These are phyloP conservation scores for Angomonas deanei DNA, from an alignment of 208 protist genomes.

Conservation along the genomic window DNA sequence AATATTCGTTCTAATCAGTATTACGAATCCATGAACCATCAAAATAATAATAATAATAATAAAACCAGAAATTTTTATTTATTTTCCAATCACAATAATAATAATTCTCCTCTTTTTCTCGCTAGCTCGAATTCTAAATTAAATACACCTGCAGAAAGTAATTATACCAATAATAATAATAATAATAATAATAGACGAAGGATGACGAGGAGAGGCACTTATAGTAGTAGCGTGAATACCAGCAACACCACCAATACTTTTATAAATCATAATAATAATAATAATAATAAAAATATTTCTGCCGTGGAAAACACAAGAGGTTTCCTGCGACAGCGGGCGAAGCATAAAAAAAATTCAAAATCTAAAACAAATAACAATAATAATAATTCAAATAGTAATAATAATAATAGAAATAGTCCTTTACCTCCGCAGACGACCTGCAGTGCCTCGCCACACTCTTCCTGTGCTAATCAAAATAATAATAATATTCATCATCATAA, in stretches of 20 bases:
- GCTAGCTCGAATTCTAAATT: not conserved
- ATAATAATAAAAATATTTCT: not conserved
- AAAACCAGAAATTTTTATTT: not conserved
- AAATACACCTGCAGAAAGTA: not conserved
- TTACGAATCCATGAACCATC: no score
- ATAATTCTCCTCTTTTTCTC: not conserved
- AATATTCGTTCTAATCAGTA: no score
- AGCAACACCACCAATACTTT: not conserved
- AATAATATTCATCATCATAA: not conserved
- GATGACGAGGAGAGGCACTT: no score
- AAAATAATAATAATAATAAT: slow-evolving; percentile 1
- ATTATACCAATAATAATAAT: not conserved
- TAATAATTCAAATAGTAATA: not conserved
- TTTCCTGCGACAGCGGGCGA: not conserved
- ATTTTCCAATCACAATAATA: not conserved
- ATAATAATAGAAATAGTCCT: not conserved
- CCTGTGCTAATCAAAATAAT: not conserved
- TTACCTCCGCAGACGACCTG: not conserved
- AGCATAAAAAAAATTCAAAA: no score
- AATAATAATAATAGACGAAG: no score
- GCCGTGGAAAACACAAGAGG: no score
- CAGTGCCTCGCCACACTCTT: not conserved
- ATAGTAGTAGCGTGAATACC: no score
- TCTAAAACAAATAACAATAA: not conserved
- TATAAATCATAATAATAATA: not conserved